Percentiles rank a stretch among this genome's conserved stretches.
phyloP scores from a whole-genome alignment of 495 filamentous ascomycete species.

The Chaetomidium leptoderma region DNA sequence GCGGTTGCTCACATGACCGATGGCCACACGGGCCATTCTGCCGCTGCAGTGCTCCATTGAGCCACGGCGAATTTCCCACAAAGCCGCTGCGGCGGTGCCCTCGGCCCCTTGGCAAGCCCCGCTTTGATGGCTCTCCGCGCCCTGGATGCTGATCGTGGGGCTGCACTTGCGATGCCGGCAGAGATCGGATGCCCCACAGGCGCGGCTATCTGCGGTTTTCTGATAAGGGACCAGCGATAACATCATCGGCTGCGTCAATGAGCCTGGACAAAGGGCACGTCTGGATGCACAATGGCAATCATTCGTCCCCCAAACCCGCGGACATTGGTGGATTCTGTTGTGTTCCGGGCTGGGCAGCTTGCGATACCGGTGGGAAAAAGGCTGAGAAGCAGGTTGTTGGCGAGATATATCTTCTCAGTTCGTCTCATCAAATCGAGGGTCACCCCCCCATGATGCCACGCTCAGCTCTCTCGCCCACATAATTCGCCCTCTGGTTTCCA shows the following conservation, averaged over 20 bases:
- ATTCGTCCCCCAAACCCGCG: not conserved
- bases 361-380: slow-evolving; percentile 22
- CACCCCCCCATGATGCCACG: not conserved
- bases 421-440: not conserved
- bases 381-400: not conserved
- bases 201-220: slow-evolving; percentile 34
- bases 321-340: slow-evolving; percentile 19
- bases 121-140: not conserved
- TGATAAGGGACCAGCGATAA: slow-evolving; percentile 30
- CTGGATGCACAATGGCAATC: slow-evolving; percentile 14
- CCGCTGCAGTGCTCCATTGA: not conserved
- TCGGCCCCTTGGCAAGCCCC: slow-evolving; percentile 15
- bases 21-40: not conserved
- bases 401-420: slow-evolving; percentile 5
- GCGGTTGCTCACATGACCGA: not conserved
- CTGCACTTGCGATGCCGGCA: slow-evolving; percentile 16
- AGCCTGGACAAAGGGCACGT: slow-evolving; percentile 29
- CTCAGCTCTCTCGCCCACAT: not conserved
- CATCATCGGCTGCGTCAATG: slow-evolving; percentile 32
- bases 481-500: not conserved
- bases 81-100: not conserved
- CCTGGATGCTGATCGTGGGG: not conserved
- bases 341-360: not conserved
- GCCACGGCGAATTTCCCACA: not conserved
- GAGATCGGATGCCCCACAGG: slow-evolving; percentile 13